Conservation (phyloP, 2,329 filamentous ascomycete genomes). For the Mycosphaerella sp. region DNA sequence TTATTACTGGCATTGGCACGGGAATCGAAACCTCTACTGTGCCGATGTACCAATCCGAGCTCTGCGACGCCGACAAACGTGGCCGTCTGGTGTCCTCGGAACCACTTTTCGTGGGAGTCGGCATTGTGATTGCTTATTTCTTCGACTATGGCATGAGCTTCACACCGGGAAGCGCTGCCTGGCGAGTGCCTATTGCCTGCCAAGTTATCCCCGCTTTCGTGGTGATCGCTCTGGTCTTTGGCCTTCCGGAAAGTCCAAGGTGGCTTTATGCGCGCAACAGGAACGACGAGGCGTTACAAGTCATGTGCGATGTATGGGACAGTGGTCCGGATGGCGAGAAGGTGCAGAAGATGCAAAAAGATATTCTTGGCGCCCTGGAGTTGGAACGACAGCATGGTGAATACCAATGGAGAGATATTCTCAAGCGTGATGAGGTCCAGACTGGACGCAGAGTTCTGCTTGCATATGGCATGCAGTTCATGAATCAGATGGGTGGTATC, state of each 20-base stretch:
- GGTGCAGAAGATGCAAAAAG: conserved; percentile 29
- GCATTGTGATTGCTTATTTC: conserved; percentile 31
- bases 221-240: conserved; percentile 38
- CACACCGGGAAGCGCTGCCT: conserved; percentile 39
- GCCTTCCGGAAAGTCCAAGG: conserved; percentile 37
- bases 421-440: conserved; percentile 38
- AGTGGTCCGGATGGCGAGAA: conserved; percentile 25
- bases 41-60: conserved; percentile 38
- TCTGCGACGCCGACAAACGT: conserved; percentile 31
- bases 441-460: conserved; percentile 36
- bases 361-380: conserved; percentile 35
- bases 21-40: conserved; percentile 44
- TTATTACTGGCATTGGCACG: conserved; percentile 45
- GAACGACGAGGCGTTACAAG: conserved; percentile 28
- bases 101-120: conserved; percentile 33
- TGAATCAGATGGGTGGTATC: conserved; percentile 32
- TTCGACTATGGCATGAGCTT: conserved; percentile 37
- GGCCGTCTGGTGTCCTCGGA: conserved; percentile 33
- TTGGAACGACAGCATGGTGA: conserved; percentile 36
- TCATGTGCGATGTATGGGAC: conserved; percentile 33
- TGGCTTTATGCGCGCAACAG: conserved; percentile 35
- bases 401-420: conserved; percentile 36
- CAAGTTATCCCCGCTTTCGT: conserved; percentile 37
- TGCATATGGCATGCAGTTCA: conserved; percentile 27
- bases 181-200: conserved; percentile 44